These are phyloP conservation scores for Penicillium freii DNA, from an alignment of 2,329 filamentous ascomycete genomes.

Conservation along the genomic window DNA sequence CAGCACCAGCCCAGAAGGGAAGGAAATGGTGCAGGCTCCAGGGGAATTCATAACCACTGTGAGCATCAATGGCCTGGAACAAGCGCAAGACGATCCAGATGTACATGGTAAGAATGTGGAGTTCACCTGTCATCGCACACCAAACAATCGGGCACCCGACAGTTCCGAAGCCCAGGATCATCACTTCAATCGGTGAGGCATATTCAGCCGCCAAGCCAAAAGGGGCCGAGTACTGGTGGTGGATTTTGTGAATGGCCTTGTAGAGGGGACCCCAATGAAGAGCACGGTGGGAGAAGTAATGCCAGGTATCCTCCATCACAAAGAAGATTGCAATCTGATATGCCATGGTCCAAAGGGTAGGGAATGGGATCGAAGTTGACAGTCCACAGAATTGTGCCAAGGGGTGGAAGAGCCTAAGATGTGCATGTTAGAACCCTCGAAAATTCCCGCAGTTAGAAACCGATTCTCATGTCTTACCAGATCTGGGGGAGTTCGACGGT, in stretches of 20 bases:
- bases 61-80: slow-evolving; percentile 96
- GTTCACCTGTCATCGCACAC: slow-evolving; percentile 76
- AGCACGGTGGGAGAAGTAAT: slow-evolving; percentile 92
- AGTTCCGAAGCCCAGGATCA: slow-evolving; percentile 85
- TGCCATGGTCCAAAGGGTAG: slow-evolving; percentile 77
- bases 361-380: slow-evolving; percentile 85
- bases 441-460: not conserved
- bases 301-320: slow-evolving; percentile 93
- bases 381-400: slow-evolving; percentile 91
- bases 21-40: slow-evolving; percentile 95
- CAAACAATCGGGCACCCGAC: slow-evolving; percentile 80
- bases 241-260: slow-evolving; percentile 96
- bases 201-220: slow-evolving; percentile 97
- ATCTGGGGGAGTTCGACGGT: slow-evolving; percentile 98
- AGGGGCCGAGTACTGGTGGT: slow-evolving; percentile 97
- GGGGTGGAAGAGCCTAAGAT: slow-evolving; percentile 78
- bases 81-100: slow-evolving; percentile 88
- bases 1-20: slow-evolving; percentile 95
- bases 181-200: slow-evolving; percentile 93
- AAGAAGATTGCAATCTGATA: slow-evolving; percentile 93
- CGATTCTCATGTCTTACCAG: slow-evolving; percentile 56
- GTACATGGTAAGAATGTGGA: slow-evolving; percentile 98
- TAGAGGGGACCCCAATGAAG: slow-evolving; percentile 95
- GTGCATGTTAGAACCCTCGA: not conserved
- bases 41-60: slow-evolving; percentile 97